Evolutionary conservation across 1,284 basidiomycete species (phyloP), one percentile per base, ranked within the genome.

Genomic region (Cutaneotrichosporon sp.): DNA sequence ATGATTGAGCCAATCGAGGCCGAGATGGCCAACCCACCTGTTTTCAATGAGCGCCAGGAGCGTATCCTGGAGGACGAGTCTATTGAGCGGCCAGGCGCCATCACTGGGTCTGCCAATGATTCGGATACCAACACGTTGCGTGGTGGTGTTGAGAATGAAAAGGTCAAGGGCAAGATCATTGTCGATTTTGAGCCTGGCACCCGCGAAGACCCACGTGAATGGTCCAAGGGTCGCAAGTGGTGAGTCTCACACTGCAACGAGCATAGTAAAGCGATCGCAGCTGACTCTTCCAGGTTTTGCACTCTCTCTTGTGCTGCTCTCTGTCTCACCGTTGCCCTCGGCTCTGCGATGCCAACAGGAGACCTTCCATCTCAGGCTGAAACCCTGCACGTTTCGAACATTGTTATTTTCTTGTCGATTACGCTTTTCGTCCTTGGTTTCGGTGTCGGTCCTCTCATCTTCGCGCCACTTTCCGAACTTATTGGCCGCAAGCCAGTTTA

Each of bases 401-500:
- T 75, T 46, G 76, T 72, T 7, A 72, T 75, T 46, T 71, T 62
- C 47, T 65, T 77, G 17, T 68, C 66, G 38, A 70, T 79, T 22
- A 69, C 76, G 17, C 67, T 80, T 45, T 79, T 78, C 59, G 74
- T 80, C 13, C 67, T 76, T 26, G 78, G 79, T 2, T 77, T 76
- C 56, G 75, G 74, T 42, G 56, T 77, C 43, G 76, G 76, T 17
- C 72, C 71, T 1, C 56, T 72, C 1, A 10, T 77, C 23, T 77
- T 76, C 53, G 75, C 75, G 9, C 77, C 59, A 58, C 61, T 74
- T 18, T 68, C 66, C 34, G 74, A 76, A 54, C 58, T 76, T 40
- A 63, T 66, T 39, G 75, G 73, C 35, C 67, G 73, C 21, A 64
- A 65, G 51, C 70, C 72, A 34, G 63, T 77, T 50, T 77, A 77